Evolutionary conservation across 1,284 basidiomycete genomes (phyloP), one percentile per base, ranked within the genome.

Genomic region (Ganoderma sinense): DNA sequence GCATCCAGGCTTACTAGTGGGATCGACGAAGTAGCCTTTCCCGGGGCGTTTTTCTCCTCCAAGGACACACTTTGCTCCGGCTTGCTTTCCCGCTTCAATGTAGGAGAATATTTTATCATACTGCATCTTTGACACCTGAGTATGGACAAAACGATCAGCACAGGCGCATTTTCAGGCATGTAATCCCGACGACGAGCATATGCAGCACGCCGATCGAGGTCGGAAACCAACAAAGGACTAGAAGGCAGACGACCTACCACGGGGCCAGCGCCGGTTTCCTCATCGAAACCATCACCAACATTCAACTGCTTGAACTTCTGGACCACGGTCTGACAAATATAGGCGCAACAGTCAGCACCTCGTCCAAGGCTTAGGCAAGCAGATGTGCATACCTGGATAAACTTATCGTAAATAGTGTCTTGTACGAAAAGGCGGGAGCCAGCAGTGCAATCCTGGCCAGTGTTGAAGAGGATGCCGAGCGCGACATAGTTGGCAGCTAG

Each of bases 21-120:
- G 91, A 75, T 94, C 90, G 39, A 94, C 88, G 77, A 85, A 95
- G 78, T 85, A 95, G 13, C 93, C 94, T 78, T 91, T 91, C 4
- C 86, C 86, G 1, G 83, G 66, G 74, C 91, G 85, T 80, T 91
- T 94, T 77, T 88, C 85, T 31, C 97, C 97, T 39, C 97, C 97
- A 8, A 94, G 84, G 41, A 90, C 82, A 29, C 92, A 82, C 74
- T 88, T 93, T 26, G 97, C 97, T 23, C 97, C 97, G 78, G 94
- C 91, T 73, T 88, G 78, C 81, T 94, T 95, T 41, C 97, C 97
- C 1, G 87, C 85, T 75, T 97, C 93, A 76, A 99, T 97, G 81
- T 97, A 98, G 18, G 84, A 83, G 88, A 96, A 92, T 64, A 99
- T 91, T 74, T 94, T 93, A 80, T 98, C 95, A 76, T 93, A 95